Evolutionary conservation across 306 rosid genomes (phyloP), one percentile per base, ranked within the genome.

Genomic region (Quercus suber): DNA sequence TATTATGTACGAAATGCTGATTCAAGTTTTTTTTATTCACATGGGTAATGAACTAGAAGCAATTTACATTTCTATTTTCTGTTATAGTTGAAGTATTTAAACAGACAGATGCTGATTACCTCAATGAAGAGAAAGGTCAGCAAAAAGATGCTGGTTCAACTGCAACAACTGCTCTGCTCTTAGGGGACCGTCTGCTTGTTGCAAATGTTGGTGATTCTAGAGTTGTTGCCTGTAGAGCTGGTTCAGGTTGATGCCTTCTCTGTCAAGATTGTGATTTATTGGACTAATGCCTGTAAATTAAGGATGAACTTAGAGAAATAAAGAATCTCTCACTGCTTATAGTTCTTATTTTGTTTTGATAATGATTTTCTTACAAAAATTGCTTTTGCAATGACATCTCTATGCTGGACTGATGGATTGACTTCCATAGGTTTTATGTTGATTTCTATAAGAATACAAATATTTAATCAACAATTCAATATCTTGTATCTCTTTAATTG

Each of bases 131-230:
- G 84, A 91, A 83, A 79, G 89, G 91, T 20, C 88, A 88, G 73
- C 89, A 88, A n/a, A 93, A 86, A 57, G 97, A 93, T 84, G 92
- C 98, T 73, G 98, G 98, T 69, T 93, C 98, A 68, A 93, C 98
- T 59, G 98, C 98, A 64, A 84, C 98, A 77, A 91, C 98, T 69
- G 98, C 98, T 61, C 68, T 93, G 78, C 83, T 93, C 84, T 84
- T 93, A 69, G 94, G 97, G 19, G 94, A 91, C 58, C 88, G 94
- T 65, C 79, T 93, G 76, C 86, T 91, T 81, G 97, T 93, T 84
- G 98, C 98, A 49, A 93, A 93, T 88, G 98, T 93, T 71, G 98
- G 98, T 63, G 98, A 93, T 91, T 93, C 98, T 73, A 89, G 98
- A 92, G 98, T 91, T 9, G 97, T 93, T 75, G 97, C 92, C 49